phyloP scores from a whole-genome alignment of 768 basidiomycete species.

The Glaciozyma antarctica region DNA sequence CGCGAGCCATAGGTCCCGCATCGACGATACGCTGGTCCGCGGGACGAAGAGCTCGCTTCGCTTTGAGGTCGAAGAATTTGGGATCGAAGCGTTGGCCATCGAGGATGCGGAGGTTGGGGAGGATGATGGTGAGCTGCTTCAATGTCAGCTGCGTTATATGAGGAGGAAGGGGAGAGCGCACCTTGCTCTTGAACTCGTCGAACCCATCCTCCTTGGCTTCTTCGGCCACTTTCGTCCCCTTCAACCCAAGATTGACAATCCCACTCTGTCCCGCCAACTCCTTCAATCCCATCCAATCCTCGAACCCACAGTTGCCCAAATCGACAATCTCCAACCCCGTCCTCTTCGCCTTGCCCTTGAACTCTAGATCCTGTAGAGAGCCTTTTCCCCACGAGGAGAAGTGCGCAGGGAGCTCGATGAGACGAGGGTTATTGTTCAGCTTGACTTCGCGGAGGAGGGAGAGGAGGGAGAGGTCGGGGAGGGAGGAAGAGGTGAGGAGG shows the following conservation, averaged over 20 bases:
- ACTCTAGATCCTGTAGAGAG: neutral
- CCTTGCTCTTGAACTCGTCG: conserved; percentile 27
- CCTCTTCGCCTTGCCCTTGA: neutral
- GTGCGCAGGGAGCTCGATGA: conserved; percentile 23
- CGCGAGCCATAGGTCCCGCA: conserved; percentile 27
- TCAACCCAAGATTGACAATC: conserved; percentile 30
- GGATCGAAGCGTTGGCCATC: conserved; percentile 33
- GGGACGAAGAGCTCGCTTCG: conserved; percentile 6
- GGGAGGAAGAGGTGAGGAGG: conserved; percentile 16
- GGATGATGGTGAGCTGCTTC: conserved; percentile 25
- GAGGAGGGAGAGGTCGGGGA: conserved; percentile 29
- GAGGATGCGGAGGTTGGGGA: conserved; percentile 32
- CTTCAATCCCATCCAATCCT: conserved; percentile 29
- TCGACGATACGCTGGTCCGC: conserved; percentile 24
- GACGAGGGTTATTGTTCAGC: conserved; percentile 26
- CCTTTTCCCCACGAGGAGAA: conserved; percentile 25
- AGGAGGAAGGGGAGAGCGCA: neutral
- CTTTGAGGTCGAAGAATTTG: conserved; percentile 28
- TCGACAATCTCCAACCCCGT: conserved; percentile 28
- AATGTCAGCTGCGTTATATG: neutral
- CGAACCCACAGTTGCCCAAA: conserved; percentile 24
- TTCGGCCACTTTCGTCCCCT: conserved; percentile 29
- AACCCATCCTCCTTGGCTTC: conserved; percentile 17
- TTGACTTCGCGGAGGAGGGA: conserved; percentile 28
- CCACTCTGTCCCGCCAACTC: conserved; percentile 15